These are phyloP conservation scores for Wickerhamiella australiensis DNA, from an alignment of 805 yeast species.

Conservation along the genomic window DNA sequence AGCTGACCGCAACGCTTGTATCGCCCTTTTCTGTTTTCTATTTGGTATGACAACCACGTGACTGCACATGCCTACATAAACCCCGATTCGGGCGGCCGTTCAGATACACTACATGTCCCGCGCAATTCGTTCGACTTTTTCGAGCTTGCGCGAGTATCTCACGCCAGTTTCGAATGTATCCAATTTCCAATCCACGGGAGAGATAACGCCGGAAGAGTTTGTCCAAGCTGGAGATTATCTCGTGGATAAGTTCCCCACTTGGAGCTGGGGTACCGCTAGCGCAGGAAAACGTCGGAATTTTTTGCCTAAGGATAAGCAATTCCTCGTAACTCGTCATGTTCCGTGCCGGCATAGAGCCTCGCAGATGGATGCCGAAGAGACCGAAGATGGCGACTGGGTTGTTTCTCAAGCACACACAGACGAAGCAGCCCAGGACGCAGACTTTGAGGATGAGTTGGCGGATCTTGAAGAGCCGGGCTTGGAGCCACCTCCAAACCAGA, in stretches of 20 bases:
- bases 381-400: slow-evolving; percentile 34
- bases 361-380: slow-evolving; percentile 34
- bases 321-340: slow-evolving; percentile 75
- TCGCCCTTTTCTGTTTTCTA: background rate
- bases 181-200: slow-evolving; percentile 75
- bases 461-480: slow-evolving; percentile 32
- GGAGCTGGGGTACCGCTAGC: slow-evolving; percentile 74
- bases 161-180: slow-evolving; percentile 86
- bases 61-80: background rate
- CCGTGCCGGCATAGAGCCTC: slow-evolving; percentile 69
- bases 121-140: slow-evolving; percentile 57
- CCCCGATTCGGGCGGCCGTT: background rate
- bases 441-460: slow-evolving; percentile 21
- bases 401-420: slow-evolving; percentile 15
- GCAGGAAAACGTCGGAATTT: slow-evolving; percentile 47
- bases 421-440: slow-evolving; percentile 22
- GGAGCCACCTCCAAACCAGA: slow-evolving; percentile 30
- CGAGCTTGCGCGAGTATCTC: slow-evolving; percentile 77
- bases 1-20: no score
- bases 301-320: slow-evolving; percentile 79
- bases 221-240: slow-evolving; percentile 89
- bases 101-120: slow-evolving; percentile 6
- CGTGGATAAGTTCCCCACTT: slow-evolving; percentile 85
- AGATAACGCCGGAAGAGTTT: slow-evolving; percentile 91
- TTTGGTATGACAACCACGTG: background rate